Evolutionary conservation across 2,329 filamentous ascomycete genomes (phyloP).

Genomic region (Aciculosporium take): DNA sequence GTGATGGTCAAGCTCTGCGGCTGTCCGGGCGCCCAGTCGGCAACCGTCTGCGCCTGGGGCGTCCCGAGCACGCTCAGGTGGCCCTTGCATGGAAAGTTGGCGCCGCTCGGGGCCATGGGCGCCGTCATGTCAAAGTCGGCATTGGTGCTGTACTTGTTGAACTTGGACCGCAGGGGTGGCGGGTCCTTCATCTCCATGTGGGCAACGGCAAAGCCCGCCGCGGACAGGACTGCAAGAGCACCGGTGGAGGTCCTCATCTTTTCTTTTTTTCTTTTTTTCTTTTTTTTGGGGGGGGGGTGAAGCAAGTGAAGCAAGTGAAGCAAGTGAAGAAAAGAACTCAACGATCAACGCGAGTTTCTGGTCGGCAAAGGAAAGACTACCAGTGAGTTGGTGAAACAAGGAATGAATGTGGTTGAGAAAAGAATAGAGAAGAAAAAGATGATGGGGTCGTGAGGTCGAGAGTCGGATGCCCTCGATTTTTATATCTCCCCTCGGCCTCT

Average conservation of each 20-base stretch:
- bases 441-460: no score
- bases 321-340: no score
- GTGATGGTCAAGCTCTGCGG: conserved; percentile 48
- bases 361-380: no score
- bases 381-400: no score
- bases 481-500: no score
- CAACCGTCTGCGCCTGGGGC: conserved; percentile 35
- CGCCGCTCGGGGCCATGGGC: conserved; percentile 45
- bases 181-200: conserved; percentile 44
- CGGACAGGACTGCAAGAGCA: conserved; percentile 26
- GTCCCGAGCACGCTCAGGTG: conserved; percentile 35
- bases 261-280: no score
- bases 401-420: no score
- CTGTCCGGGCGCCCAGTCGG: conserved; percentile 47
- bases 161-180: conserved; percentile 37
- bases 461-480: no score
- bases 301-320: no score
- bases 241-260: conserved; percentile 26
- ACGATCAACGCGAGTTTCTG: no score
- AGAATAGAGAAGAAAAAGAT: no score
- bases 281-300: no score
- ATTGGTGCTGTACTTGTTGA: conserved; percentile 32
- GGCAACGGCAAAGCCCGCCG: conserved; percentile 29
- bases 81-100: conserved; percentile 67
- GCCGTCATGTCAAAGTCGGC: conserved; percentile 60